These are phyloP conservation scores for Plantago coronopus DNA, from an alignment of 305 asterid genomes.

Conservation along the genomic window DNA sequence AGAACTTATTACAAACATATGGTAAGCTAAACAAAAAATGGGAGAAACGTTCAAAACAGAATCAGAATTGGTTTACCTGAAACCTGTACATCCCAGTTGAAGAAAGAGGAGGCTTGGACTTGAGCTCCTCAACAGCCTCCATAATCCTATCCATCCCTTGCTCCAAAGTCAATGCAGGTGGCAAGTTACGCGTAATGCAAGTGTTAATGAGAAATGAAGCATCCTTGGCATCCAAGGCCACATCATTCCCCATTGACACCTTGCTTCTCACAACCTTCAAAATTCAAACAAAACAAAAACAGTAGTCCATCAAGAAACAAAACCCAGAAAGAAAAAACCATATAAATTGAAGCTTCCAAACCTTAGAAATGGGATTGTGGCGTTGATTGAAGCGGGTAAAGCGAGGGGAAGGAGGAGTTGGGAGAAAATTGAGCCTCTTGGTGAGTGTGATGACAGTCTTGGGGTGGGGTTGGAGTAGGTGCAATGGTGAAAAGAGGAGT, in stretches of 20 bases:
- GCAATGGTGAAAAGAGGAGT: conserved; percentile 26
- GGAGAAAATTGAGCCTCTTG: conserved; percentile 28
- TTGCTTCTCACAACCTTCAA: conserved; percentile 52
- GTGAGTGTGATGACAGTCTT: conserved; percentile 33
- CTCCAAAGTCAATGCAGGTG: conserved; percentile 73
- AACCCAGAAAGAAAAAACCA: conserved; percentile 24
- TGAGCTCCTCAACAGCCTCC: conserved; percentile 65
- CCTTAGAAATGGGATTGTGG: conserved; percentile 41
- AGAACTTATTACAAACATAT: conserved; percentile 4
- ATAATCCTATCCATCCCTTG: conserved; percentile 68
- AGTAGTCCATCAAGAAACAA: neutral
- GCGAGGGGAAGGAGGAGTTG: conserved; percentile 30
- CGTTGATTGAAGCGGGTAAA: conserved; percentile 31
- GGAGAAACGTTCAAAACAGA: neutral
- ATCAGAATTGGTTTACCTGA: conserved; percentile 47
- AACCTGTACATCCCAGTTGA: conserved; percentile 80
- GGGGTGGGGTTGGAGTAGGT: conserved; percentile 35
- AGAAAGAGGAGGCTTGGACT: conserved; percentile 51
- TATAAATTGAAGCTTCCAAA: conserved; percentile 21
- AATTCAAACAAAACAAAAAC: conserved; percentile 17
- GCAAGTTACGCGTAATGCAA: conserved; percentile 71
- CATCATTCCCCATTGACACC: conserved; percentile 33
- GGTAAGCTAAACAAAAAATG: neutral
- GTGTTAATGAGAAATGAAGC: conserved; percentile 80
- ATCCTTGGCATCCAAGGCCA: conserved; percentile 51